phyloP scores from a whole-genome alignment of 2,329 filamentous ascomycete species.

The Colletotrichum australisinense region DNA sequence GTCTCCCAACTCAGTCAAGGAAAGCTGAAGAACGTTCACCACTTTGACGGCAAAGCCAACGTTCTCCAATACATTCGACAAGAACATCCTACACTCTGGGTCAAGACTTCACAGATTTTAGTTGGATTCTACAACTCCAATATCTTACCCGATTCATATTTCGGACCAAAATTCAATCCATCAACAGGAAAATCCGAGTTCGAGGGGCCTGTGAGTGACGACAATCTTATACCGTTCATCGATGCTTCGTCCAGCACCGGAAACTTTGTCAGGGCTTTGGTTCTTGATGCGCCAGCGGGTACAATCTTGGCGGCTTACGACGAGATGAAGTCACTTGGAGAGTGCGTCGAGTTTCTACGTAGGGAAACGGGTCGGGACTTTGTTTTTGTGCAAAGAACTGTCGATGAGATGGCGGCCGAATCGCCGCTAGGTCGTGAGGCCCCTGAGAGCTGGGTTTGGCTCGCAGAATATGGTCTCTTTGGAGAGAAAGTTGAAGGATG shows the following conservation, averaged over 20 bases:
- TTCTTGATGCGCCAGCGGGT: constrained; percentile 51
- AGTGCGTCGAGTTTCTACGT: constrained; percentile 47
- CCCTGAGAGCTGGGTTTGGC: constrained; percentile 2
- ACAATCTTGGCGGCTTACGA: constrained; percentile 59
- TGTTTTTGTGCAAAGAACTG: constrained; percentile 41
- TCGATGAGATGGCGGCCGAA: constrained; percentile 44
- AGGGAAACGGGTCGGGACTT: constrained; percentile 49
- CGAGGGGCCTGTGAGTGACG: neutral
- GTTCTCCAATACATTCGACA: neutral
- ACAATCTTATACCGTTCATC: constrained; percentile 43
- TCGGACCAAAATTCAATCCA: neutral
- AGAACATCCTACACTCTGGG: neutral
- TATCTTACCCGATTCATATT: neutral
- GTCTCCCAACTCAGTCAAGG: constrained; percentile 2
- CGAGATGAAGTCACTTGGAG: constrained; percentile 47
- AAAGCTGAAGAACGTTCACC: constrained; percentile 5
- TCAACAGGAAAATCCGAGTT: neutral
- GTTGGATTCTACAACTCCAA: constrained; percentile 23
- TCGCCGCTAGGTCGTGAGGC: constrained; percentile 3
- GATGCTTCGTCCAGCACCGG: constrained; percentile 52
- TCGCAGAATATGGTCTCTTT: constrained; percentile 11
- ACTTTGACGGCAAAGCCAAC: constrained; percentile 25
- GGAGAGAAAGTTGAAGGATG: constrained; percentile 2
- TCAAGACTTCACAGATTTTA: constrained; percentile 12
- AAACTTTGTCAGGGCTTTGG: constrained; percentile 54